These are phyloP conservation scores for Pichia sp. DNA, from an alignment of 1,139 yeast genomes.

Conservation along the genomic window DNA sequence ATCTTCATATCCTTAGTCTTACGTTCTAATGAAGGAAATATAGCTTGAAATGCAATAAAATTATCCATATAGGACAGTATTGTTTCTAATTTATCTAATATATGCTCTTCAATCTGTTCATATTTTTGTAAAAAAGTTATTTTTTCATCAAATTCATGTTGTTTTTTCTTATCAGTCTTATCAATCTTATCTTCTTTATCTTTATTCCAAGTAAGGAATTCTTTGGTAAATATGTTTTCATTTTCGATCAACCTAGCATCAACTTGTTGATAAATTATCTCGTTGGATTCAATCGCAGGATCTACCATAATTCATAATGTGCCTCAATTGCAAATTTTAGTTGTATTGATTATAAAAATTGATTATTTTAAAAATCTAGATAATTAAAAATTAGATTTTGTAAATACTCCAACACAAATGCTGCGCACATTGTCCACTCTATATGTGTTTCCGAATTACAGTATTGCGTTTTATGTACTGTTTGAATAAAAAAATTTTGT, in stretches of 20 bases:
- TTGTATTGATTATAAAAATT: too few species aligned
- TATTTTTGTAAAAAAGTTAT: background rate
- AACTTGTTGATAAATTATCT: background rate
- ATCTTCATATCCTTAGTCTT: slow-evolving; percentile 6
- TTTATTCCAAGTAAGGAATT: slow-evolving; percentile 4
- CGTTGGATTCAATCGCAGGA: background rate
- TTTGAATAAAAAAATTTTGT: too few species aligned
- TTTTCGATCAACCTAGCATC: too few species aligned
- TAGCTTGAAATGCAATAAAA: slow-evolving; percentile 25
- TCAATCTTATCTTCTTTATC: too few species aligned
- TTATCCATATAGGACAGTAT: slow-evolving; percentile 27
- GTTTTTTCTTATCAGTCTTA: background rate
- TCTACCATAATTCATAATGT: background rate
- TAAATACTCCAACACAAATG: too few species aligned
- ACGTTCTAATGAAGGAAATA: slow-evolving; percentile 13
- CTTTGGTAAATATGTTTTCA: slow-evolving; percentile 1
- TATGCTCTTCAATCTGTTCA: slow-evolving; percentile 17
- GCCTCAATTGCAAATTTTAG: too few species aligned
- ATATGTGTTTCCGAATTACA: too few species aligned
- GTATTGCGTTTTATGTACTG: too few species aligned
- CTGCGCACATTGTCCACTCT: too few species aligned
- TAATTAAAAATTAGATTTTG: too few species aligned
- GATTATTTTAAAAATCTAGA: too few species aligned
- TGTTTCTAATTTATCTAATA: slow-evolving; percentile 22
- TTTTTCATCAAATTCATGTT: background rate